Conservation (phyloP, 2,329 filamentous ascomycete species). For the Penicillium italicum region DNA sequence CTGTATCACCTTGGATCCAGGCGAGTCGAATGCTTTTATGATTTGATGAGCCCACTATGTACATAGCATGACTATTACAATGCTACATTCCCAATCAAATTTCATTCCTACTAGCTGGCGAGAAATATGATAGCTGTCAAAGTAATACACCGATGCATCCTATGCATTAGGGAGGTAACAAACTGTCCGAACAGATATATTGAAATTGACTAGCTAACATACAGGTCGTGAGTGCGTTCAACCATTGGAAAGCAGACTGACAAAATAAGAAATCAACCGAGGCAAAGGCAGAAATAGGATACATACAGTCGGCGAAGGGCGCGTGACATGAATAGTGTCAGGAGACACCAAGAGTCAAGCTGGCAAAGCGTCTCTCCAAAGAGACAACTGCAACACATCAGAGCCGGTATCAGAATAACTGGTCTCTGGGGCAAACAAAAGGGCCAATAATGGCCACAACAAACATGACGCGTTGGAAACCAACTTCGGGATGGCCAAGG, state of each 20-base stretch:
- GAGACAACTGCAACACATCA: not conserved
- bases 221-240: conserved; percentile 22
- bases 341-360: not conserved
- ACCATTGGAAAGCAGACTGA: conserved; percentile 13
- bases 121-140: not conserved
- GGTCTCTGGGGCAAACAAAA: not conserved
- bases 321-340: not conserved
- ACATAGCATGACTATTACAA: not conserved
- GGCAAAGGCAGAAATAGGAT: conserved; percentile 46
- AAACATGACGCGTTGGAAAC: not conserved
- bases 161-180: not conserved
- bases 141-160: not conserved
- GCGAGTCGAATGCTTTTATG: not conserved
- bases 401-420: not conserved
- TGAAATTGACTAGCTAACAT: conserved; percentile 18
- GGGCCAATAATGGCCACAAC: not conserved
- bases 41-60: no score
- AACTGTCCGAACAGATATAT: not conserved
- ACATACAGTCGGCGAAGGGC: not conserved
- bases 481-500: not conserved
- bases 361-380: not conserved
- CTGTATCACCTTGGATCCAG: not conserved
- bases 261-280: not conserved
- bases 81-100: not conserved
- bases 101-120: not conserved